A percentile compares a stretch with the other conserved stretches of the same genome.
Conservation (phyloP, 2,329 filamentous ascomycete species). For the Pochonia chlamydosporia region DNA sequence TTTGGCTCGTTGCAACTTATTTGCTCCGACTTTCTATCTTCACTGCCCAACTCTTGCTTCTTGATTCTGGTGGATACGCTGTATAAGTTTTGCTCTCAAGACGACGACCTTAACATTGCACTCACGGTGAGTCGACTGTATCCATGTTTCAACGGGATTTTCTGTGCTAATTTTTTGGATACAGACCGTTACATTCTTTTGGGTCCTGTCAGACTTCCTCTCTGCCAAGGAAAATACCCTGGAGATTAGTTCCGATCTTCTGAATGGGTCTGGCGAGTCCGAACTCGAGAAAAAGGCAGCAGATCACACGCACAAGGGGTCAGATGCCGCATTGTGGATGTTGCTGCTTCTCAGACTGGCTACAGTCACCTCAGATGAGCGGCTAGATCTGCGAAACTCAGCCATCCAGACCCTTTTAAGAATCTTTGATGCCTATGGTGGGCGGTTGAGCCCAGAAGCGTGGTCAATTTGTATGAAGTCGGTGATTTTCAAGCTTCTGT, state of each 20-base stretch:
- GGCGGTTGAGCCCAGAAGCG: slow-evolving; percentile 67
- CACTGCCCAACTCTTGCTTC: slow-evolving; percentile 65
- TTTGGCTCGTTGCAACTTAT: slow-evolving; percentile 89
- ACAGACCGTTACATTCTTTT: slow-evolving; percentile 88
- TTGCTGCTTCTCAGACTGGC: slow-evolving; percentile 66
- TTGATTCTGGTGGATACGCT: slow-evolving; percentile 79
- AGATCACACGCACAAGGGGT: slow-evolving; percentile 51
- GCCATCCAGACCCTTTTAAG: slow-evolving; percentile 86
- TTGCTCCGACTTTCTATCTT: slow-evolving; percentile 85
- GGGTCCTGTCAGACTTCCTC: slow-evolving; percentile 88
- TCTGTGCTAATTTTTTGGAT: background rate
- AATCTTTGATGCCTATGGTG: slow-evolving; percentile 88
- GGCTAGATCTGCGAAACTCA: slow-evolving; percentile 74
- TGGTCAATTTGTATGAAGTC: slow-evolving; percentile 80
- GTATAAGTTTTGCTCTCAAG: slow-evolving; percentile 81
- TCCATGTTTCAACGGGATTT: no score
- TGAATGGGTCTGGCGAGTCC: slow-evolving; percentile 40
- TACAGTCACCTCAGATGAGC: slow-evolving; percentile 63
- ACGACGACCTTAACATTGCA: slow-evolving; percentile 90
- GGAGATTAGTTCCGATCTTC: slow-evolving; percentile 51
- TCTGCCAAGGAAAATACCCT: slow-evolving; percentile 53
- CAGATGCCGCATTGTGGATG: slow-evolving; percentile 72
- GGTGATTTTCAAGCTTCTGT: slow-evolving; percentile 73
- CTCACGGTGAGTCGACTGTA: slow-evolving; percentile 65
- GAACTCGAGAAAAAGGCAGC: slow-evolving; percentile 56